phyloP scores from a whole-genome alignment of 2,329 filamentous ascomycete species.

The Trichoderma sp. region DNA sequence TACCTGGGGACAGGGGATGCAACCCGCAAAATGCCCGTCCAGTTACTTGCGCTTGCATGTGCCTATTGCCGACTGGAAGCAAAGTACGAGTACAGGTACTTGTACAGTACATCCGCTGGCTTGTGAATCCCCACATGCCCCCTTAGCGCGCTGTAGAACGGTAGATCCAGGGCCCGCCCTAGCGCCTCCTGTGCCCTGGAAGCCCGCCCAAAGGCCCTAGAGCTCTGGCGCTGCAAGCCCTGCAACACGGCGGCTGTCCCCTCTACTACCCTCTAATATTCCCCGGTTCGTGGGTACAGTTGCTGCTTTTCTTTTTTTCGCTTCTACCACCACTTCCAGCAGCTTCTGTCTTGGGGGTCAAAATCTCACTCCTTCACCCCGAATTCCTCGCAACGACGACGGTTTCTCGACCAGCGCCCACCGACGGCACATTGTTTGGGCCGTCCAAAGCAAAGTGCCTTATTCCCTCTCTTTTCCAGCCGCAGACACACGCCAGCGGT shows the following conservation, averaged over 20 bases:
- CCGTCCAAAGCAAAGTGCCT: background rate
- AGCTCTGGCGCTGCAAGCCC: slow-evolving; percentile 8
- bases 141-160: slow-evolving; percentile 22
- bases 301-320: slow-evolving; percentile 13
- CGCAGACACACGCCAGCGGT: background rate
- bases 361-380: slow-evolving; percentile 23
- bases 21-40: background rate
- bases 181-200: slow-evolving; percentile 23
- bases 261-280: slow-evolving; percentile 19
- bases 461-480: background rate
- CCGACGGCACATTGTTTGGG: background rate
- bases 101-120: background rate
- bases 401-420: background rate
- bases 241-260: slow-evolving; percentile 13
- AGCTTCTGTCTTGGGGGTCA: slow-evolving; percentile 18
- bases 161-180: slow-evolving; percentile 24
- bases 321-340: slow-evolving; percentile 13
- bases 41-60: background rate
- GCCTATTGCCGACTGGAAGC: background rate
- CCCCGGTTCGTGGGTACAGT: slow-evolving; percentile 22
- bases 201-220: slow-evolving; percentile 16
- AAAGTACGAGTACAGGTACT: background rate
- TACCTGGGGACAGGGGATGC: background rate
- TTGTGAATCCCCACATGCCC: slow-evolving; percentile 14
- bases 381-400: background rate